phyloP scores from a whole-genome alignment of 176 grass and related monocot genomes.

The Otatea glauca region DNA sequence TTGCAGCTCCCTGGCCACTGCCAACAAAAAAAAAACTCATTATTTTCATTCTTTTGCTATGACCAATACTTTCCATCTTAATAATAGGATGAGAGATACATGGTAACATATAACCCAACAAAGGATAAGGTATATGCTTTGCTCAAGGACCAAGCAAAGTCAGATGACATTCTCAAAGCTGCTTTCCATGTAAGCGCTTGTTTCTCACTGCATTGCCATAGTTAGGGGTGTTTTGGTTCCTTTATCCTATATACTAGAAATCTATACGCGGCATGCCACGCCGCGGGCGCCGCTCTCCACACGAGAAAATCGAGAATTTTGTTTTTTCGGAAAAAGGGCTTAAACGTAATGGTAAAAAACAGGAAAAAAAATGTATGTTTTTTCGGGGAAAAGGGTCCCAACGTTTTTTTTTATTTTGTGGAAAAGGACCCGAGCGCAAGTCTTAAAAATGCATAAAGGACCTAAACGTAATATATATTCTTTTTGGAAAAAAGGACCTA shows the following conservation, averaged over 20 bases:
- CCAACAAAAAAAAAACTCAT: not conserved
- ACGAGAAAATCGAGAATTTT: no score
- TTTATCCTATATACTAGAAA: slow-evolving; percentile 21
- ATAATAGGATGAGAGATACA: slow-evolving; percentile 89
- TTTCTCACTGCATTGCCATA: slow-evolving; percentile 22
- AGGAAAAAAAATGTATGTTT: no score
- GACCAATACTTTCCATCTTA: slow-evolving; percentile 29
- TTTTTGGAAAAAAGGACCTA: no score
- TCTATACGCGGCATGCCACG: no score
- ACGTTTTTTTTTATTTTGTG: no score
- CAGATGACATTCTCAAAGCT: slow-evolving; percentile 95
- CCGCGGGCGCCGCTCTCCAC: no score
- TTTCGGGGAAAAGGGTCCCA: no score
- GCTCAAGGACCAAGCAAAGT: slow-evolving; percentile 99
- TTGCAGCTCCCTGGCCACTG: not conserved
- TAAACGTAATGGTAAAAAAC: no score
- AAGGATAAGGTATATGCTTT: slow-evolving; percentile 99
- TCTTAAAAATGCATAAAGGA: no score
- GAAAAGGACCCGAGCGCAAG: no score
- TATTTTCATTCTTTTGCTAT: not conserved
- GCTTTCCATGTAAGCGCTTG: slow-evolving; percentile 85
- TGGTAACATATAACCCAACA: slow-evolving; percentile 90
- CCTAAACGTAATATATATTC: no score
- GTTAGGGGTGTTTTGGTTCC: slow-evolving; percentile 1
- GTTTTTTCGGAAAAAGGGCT: no score